These are phyloP conservation scores for Lentithecium fluviatile DNA, from an alignment of 495 filamentous ascomycete species.

Conservation along the genomic window DNA sequence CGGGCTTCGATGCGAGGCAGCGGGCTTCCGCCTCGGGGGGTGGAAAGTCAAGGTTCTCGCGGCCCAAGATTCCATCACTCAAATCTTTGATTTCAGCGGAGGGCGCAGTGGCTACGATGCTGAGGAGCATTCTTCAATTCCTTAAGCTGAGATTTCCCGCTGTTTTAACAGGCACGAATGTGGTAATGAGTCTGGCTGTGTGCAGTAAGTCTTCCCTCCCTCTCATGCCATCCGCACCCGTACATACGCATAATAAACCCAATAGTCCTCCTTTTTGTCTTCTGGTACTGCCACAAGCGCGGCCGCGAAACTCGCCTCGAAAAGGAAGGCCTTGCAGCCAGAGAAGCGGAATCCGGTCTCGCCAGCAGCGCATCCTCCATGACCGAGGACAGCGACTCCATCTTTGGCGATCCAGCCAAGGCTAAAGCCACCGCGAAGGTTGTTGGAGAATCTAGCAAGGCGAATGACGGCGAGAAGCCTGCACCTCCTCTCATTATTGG, in stretches of 20 bases:
- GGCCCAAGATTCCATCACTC: conserved; percentile 59
- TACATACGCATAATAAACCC: conserved; percentile 27
- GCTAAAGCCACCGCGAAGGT: conserved; percentile 2
- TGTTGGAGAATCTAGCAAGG: conserved; percentile 19
- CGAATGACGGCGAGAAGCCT: conserved; percentile 14
- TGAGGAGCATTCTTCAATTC: conserved; percentile 82
- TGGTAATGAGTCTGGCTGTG: conserved; percentile 79
- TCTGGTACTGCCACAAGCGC: conserved; percentile 97
- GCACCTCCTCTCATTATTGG: conserved; percentile 25
- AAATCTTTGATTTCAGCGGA: conserved; percentile 84
- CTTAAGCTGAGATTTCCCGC: conserved; percentile 81
- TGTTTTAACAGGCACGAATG: conserved; percentile 76
- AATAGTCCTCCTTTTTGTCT: conserved; percentile 82
- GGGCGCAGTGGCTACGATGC: conserved; percentile 74
- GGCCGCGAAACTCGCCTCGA: conserved; percentile 81
- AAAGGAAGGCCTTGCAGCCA: conserved; percentile 50
- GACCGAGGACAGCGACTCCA: conserved; percentile 11
- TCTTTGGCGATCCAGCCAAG: background rate
- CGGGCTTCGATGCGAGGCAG: conserved; percentile 60
- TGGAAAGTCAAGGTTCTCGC: conserved; percentile 46
- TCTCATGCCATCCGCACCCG: background rate
- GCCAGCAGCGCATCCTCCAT: conserved; percentile 22
- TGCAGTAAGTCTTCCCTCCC: conserved; percentile 60
- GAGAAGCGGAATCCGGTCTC: conserved; percentile 12
- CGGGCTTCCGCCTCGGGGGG: conserved; percentile 46